Evolutionary conservation across 2,329 filamentous ascomycete species (phyloP), one percentile per base, ranked within the genome.

Genomic region (Coniochaeta prunicola): DNA sequence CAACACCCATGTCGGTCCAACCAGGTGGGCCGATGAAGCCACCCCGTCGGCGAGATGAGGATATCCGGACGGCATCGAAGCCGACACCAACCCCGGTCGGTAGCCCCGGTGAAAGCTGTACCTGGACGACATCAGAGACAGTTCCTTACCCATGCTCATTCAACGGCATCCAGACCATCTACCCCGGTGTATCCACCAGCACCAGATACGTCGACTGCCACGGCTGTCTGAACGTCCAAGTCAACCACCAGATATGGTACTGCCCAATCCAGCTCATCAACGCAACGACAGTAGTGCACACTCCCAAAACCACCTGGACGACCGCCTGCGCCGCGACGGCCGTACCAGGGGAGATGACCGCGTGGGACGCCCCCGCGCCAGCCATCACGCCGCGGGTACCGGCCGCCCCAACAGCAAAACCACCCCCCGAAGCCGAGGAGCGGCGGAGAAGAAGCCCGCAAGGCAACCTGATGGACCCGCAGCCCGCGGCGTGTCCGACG

Each of bases 191-290:
- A 1, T 63, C 63, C 9, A 67, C 67, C 7, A 7, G 65, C 1
- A 64, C 60, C 21, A 60, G 55, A 2, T 48, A 64, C 15, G 59
- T 73, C 34, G 64, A 74, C 63, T 74, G 72, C 59, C 60, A 68
- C 50, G 72, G 70, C 1, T 74, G 71, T 59, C 57, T 63, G 9
- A 58, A 61, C 42, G 33, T 73, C 15, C 34, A 42, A 1, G 61
- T 72, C 7, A 31, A 62, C 13, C 40, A 59, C 34, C 62, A 62
- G 58, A 66, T 34, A 5, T 62, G 40, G 60, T 68, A 31, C 45
- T 73, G 71, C 56, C 69, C 69, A 6, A 66, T 61, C n/a, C 57
- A 59, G 56, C 57, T 54, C 1, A 64, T 69, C 56, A 65, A 59
- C 34, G 60, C 61, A 9, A 66, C 59, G 0, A 60, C 53, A 17